Evolutionary conservation across 2,329 filamentous ascomycete genomes (phyloP).

Genomic region (Gliomastix tumulicola): DNA sequence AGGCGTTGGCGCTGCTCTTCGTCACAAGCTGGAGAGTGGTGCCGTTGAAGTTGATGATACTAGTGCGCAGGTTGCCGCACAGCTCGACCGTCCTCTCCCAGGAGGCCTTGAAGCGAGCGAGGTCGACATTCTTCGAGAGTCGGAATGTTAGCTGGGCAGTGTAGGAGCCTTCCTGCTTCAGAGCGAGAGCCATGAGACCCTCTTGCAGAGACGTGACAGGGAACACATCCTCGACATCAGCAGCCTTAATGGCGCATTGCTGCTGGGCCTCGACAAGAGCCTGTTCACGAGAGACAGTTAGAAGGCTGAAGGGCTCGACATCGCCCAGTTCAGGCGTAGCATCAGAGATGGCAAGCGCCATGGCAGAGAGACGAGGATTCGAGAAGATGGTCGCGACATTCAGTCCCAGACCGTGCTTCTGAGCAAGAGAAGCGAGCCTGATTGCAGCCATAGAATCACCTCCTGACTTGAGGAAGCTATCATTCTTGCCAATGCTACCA

Average conservation of each 20-base stretch:
- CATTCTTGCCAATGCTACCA: slow-evolving; percentile 3
- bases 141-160: slow-evolving; percentile 7
- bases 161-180: slow-evolving; percentile 18
- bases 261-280: background rate
- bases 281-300: background rate
- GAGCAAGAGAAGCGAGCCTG: slow-evolving; percentile 3
- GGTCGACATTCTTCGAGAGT: slow-evolving; percentile 5
- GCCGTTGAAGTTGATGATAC: slow-evolving; percentile 9
- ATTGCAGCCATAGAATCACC: slow-evolving; percentile 9
- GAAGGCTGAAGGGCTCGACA: background rate
- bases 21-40: slow-evolving; percentile 4
- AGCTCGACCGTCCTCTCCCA: slow-evolving; percentile 10
- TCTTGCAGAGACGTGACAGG: slow-evolving; percentile 42
- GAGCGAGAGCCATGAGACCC: slow-evolving; percentile 38
- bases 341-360: background rate
- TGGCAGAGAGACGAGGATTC: background rate
- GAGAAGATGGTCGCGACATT: slow-evolving; percentile 2
- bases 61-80: slow-evolving; percentile 10
- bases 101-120: slow-evolving; percentile 6
- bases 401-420: background rate
- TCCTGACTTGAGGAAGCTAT: slow-evolving; percentile 7
- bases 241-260: slow-evolving; percentile 4
- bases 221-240: slow-evolving; percentile 33
- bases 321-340: background rate
- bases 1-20: too few species aligned